phyloP scores from a whole-genome alignment of 2,329 filamentous ascomycete species.

The Fusarium heterosporum region DNA sequence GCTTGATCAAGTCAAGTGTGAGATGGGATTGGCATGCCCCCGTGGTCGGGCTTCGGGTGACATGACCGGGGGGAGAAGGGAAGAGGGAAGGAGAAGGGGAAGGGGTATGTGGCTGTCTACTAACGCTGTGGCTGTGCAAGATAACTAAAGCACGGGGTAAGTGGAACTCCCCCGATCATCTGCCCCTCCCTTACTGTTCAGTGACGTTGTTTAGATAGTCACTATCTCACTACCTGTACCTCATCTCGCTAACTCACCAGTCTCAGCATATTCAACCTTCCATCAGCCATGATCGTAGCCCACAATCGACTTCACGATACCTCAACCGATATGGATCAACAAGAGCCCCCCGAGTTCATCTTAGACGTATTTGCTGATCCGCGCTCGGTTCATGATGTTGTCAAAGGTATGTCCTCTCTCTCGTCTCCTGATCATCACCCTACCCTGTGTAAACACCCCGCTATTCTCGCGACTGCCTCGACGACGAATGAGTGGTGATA shows the following conservation, averaged over 20 bases:
- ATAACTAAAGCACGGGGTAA: conserved; percentile 24
- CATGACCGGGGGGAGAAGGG: conserved; percentile 9
- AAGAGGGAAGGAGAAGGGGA: conserved; percentile 1
- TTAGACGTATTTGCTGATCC: conserved; percentile 95
- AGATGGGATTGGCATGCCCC: conserved; percentile 14
- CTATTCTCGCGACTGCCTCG: conserved; percentile 25
- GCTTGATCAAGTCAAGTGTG: conserved; percentile 23
- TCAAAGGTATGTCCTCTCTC: conserved; percentile 75
- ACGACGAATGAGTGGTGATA: background rate
- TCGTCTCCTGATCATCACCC: conserved; percentile 27
- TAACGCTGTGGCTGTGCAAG: conserved; percentile 2
- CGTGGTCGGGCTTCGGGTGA: conserved; percentile 26
- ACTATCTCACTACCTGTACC: conserved; percentile 9
- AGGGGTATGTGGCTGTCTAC: background rate
- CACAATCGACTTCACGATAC: conserved; percentile 41
- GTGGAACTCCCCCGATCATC: conserved; percentile 17
- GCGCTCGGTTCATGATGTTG: conserved; percentile 87
- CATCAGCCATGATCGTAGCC: conserved; percentile 40
- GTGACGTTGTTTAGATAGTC: conserved; percentile 29
- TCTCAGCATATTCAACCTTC: conserved; percentile 4
- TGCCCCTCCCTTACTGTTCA: conserved; percentile 26
- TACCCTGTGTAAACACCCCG: conserved; percentile 42
- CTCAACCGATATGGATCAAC: conserved; percentile 58
- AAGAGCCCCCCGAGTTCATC: conserved; percentile 83
- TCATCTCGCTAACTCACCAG: conserved; percentile 11